Base-by-base conservation (phyloP, 2,329 filamentous ascomycete species). In the Nemania abortiva region DNA sequence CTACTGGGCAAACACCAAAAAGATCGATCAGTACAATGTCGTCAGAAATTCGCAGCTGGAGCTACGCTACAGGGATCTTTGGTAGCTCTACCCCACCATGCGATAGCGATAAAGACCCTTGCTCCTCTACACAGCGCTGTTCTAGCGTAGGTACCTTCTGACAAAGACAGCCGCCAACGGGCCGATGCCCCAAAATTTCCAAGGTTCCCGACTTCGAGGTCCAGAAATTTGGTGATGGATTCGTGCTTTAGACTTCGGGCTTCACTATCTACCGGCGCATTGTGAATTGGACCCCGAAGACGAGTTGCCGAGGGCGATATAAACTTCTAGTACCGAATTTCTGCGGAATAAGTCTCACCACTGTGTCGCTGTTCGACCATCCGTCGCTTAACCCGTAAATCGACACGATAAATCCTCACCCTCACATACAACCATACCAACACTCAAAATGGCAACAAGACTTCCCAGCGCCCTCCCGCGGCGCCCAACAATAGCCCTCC, bases 391-490 rank as follows among this genome's bases (percentile, higher is more conserved):
- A 24, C 49, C 31, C 11, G 18, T 20, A 3, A 34, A 45, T 18
- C 42, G 60, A 31, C 6, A 39, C 13, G n/a, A 57, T 6, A 20
- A 45, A 55, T 27, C 11, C 20, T 13, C 13, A 24, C 42, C n/a
- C n/a, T n/a, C n/a, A n/a, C n/a, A 27, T 27, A 27, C 24, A 5
- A 39, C 15, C 20, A 15, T n/a, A 34, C 4, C 11, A 45, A 6
- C 59, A 62, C 50, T 6, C 49, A 73, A 70, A 72, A 80, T 79
- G 77, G 77, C 77, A 50, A 72, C 77, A 64, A 77, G 77, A 70
- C 76, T 81, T 70, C 75, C 81, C 50, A 65, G 69, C 65, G 69
- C 77, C 73, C 70, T 80, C 70, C 68, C 73, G 62, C 70, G 78
- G 73, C 73, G 77, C 59, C 78, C 80, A 66, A 70, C 73, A 6